Evolutionary conservation across 1,139 yeast genomes (phyloP), one percentile per base, ranked within the genome.

Genomic region (Hyphopichia burtonii): DNA sequence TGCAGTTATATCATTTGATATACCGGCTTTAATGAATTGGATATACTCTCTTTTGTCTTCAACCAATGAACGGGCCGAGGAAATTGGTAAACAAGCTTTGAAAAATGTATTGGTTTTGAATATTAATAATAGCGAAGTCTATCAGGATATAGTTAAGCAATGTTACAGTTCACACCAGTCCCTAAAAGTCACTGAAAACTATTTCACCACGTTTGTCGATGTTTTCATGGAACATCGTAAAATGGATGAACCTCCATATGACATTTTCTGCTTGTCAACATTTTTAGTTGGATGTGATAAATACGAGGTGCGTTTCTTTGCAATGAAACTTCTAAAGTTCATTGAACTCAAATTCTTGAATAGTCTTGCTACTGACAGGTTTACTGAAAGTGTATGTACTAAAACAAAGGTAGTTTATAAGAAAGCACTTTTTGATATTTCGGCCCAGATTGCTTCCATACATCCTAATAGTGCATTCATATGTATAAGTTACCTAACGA

Each of bases 371-470:
- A 64, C 76, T 4, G 71, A 70, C 7, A 68, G 71, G 36, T 83
- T 76, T 52, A 72, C 77, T 8, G 87, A 84, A 51, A 75, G 84
- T 27, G 80, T 85, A 15, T 72, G 80, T 47, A 83, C 86, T 49
- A 71, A 76, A 37, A 82, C 91, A 11, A 77, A 82, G 47, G 86
- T 86, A 4, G 85, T 88, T 5, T 88, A 83, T 64, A 86, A 86
- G 56, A 80, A 88, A 39, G 91, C 91, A 0, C 68, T 87, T 46
- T 82, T 82, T 51, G 86, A 83, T 40, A 64, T 87, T 19, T 81
- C 94, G 0, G 73, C 80, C 2, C 77, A 79, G 45, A 72, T 85
- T 22, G 62, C 61, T 6, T 64, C 78, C 1, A 67, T 72, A 11
- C 79, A 80, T 48, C 74, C 87, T 0, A 82, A 76, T 19, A 82